phyloP scores from a whole-genome alignment of 306 rosid genomes.

The Medicago truncatula region DNA sequence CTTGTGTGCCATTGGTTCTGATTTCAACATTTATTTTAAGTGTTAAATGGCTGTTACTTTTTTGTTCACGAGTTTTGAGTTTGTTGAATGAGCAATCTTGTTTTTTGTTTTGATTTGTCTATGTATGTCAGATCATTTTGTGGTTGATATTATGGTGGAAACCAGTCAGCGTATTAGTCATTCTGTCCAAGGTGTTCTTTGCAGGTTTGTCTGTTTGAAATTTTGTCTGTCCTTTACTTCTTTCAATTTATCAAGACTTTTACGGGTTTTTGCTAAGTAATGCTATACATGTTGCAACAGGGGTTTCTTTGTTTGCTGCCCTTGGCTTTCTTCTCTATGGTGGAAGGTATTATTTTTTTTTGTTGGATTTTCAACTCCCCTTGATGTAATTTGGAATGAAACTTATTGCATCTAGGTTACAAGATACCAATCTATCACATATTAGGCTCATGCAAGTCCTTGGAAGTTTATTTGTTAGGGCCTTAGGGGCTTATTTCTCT shows the following conservation, averaged over 20 bases:
- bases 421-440: background rate
- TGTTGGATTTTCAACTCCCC: constrained; percentile 22
- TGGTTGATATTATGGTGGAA: constrained; percentile 92
- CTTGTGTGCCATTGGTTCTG: constrained; percentile 7
- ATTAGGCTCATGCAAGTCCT: background rate
- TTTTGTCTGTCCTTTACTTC: background rate
- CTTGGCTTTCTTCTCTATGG: constrained; percentile 91
- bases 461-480: constrained; percentile 25
- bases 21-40: constrained; percentile 10
- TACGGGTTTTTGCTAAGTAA: constrained; percentile 42
- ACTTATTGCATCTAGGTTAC: constrained; percentile 39
- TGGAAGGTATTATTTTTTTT: constrained; percentile 70
- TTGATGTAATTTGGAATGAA: constrained; percentile 28
- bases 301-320: constrained; percentile 82
- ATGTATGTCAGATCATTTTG: constrained; percentile 65
- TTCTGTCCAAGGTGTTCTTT: constrained; percentile 86
- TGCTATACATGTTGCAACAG: constrained; percentile 51
- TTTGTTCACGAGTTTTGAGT: constrained; percentile 21
- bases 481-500: background rate
- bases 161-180: constrained; percentile 57
- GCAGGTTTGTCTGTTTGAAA: constrained; percentile 63
- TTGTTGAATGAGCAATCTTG: constrained; percentile 36
- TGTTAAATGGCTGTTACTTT: constrained; percentile 32
- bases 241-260: constrained; percentile 24
- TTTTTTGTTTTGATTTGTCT: constrained; percentile 18